A percentile compares a stretch with the other conserved stretches of the same genome.
phyloP scores from a whole-genome alignment of 2,329 filamentous ascomycete species.

The Fusarium protoensiforme region DNA sequence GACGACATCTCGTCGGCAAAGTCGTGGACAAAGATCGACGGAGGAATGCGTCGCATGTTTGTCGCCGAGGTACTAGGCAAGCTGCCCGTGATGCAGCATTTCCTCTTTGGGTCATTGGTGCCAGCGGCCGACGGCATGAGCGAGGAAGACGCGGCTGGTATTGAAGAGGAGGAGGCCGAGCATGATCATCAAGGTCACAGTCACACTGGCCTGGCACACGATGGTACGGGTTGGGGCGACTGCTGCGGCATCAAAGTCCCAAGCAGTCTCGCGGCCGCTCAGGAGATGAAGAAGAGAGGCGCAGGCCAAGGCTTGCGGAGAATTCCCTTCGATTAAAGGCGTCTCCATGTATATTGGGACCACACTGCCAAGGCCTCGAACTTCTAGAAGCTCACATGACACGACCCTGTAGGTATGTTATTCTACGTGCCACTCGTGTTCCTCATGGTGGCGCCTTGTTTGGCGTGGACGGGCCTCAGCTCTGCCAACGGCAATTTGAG shows the following conservation, averaged over 20 bases:
- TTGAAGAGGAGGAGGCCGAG: constrained; percentile 57
- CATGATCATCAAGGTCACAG: constrained; percentile 69
- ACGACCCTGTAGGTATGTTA: background rate
- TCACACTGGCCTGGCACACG: constrained; percentile 71
- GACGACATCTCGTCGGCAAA: constrained; percentile 95
- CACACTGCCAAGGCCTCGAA: background rate
- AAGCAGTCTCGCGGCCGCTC: constrained; percentile 89
- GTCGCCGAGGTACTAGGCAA: constrained; percentile 92
- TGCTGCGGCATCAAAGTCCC: constrained; percentile 99
- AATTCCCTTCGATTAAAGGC: constrained; percentile 81
- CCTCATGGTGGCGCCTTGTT: background rate
- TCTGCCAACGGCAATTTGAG: background rate
- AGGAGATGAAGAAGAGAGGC: constrained; percentile 84
- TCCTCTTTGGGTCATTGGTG: constrained; percentile 88
- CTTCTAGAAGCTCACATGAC: constrained; percentile 2
- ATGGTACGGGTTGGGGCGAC: constrained; percentile 85
- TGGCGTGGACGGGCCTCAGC: background rate
- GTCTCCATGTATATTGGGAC: background rate
- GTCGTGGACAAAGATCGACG: constrained; percentile 92
- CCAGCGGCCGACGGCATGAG: constrained; percentile 87
- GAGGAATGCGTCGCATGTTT: constrained; percentile 97
- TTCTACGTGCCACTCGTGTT: constrained; percentile 2
- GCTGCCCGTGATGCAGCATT: constrained; percentile 98
- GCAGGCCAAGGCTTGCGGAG: constrained; percentile 71
- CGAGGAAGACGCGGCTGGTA: constrained; percentile 63